phyloP scores from a whole-genome alignment of 768 basidiomycete species.

The Rhizopogon vulgaris region DNA sequence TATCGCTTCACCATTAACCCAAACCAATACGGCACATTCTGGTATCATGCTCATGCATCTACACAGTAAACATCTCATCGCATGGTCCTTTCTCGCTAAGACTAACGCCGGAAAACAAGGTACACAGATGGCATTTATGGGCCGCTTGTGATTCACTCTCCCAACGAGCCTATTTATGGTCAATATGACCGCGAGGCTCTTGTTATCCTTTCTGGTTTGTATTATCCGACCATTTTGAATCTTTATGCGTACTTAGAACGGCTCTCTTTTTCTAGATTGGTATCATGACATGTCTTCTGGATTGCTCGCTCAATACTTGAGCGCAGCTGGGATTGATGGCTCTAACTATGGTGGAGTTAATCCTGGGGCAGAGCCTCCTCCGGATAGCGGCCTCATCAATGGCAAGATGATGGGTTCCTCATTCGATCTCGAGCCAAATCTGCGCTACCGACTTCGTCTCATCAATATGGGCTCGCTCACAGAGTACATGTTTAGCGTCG shows the following conservation, averaged over 20 bases:
- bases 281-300: conserved; percentile 26
- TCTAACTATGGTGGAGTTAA: conserved; percentile 25
- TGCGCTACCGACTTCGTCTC: conserved; percentile 41
- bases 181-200: conserved; percentile 35
- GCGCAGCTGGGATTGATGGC: conserved; percentile 17
- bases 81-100: conserved; percentile 6
- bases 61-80: conserved; percentile 15
- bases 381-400: conserved; percentile 32
- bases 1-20: conserved; percentile 36
- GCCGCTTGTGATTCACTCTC: conserved; percentile 40
- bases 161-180: conserved; percentile 23
- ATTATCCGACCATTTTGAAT: not conserved
- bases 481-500: conserved; percentile 38
- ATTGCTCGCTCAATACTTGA: conserved; percentile 25
- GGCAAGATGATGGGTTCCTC: conserved; percentile 19
- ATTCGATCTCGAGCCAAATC: conserved; percentile 29
- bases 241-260: not conserved
- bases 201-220: conserved; percentile 30
- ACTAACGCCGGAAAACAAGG: conserved; percentile 13
- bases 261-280: conserved; percentile 20
- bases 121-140: conserved; percentile 49
- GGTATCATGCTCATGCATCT: conserved; percentile 40
- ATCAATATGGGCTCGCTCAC: conserved; percentile 44
- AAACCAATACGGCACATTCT: conserved; percentile 39
- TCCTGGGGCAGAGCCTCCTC: conserved; percentile 30